phyloP scores from a whole-genome alignment of 345 rosid genomes.

The Acer campestre region DNA sequence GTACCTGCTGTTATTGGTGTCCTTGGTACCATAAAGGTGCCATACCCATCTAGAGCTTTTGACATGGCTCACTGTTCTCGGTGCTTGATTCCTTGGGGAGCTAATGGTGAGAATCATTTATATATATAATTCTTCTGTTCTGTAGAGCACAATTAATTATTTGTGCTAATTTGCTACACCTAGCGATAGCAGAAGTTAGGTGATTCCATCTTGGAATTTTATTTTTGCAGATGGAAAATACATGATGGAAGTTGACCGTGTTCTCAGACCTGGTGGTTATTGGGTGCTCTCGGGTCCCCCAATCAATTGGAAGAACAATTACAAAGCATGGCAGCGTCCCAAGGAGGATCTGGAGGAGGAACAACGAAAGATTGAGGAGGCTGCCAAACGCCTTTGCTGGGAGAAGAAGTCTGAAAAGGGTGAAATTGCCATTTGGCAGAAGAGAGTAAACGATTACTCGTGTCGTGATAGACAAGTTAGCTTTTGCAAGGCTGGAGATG shows the following conservation, averaged over 20 bases:
- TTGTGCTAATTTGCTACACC: conserved; percentile 8
- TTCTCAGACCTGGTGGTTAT: conserved; percentile 96
- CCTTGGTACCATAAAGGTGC: conserved; percentile 88
- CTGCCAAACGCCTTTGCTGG: conserved; percentile 94
- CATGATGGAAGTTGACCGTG: conserved; percentile 96
- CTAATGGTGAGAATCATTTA: conserved; percentile 63
- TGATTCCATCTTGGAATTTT: conserved; percentile 20
- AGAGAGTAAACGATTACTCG: conserved; percentile 62
- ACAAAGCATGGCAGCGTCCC: conserved; percentile 95
- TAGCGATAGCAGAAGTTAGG: conserved; percentile 4
- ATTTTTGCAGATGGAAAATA: conserved; percentile 75
- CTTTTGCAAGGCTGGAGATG: conserved; percentile 73
- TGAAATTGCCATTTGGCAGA: conserved; percentile 95
- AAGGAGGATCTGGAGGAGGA: conserved; percentile 90
- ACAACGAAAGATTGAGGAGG: conserved; percentile 83
- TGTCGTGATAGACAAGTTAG: conserved; percentile 59
- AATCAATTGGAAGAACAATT: conserved; percentile 85
- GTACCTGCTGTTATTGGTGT: conserved; percentile 99
- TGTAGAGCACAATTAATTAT: background rate
- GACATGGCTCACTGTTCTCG: conserved; percentile 99
- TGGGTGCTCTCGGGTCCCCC: conserved; percentile 99
- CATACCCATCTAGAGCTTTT: conserved; percentile 89
- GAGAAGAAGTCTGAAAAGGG: conserved; percentile 88
- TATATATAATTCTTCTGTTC: background rate
- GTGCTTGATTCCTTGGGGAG: conserved; percentile 97